A percentile compares a stretch with the other conserved stretches of the same genome.
Evolutionary conservation across 1,284 basidiomycete genomes (phyloP).

Genomic region (Uromyces viciae-fabae): DNA sequence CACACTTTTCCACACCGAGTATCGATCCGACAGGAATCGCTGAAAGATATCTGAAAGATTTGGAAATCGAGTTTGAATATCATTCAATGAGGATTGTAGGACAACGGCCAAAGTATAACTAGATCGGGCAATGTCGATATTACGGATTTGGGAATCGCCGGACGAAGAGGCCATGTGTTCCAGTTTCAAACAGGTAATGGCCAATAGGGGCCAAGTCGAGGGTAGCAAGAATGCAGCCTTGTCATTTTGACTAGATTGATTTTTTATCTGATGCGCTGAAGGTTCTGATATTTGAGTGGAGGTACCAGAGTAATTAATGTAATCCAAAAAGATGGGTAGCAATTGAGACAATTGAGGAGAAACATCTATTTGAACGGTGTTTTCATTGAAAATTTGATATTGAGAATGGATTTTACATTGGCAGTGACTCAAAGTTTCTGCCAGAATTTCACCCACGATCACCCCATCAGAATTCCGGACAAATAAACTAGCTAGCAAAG

Average conservation of each 20-base stretch:
- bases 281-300: slow-evolving; percentile 29
- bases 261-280: slow-evolving; percentile 25
- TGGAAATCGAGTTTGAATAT: slow-evolving; percentile 3
- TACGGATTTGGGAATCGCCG: not conserved
- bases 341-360: not conserved
- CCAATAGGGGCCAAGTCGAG: slow-evolving; percentile 37
- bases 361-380: not conserved
- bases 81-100: slow-evolving; percentile 14
- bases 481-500: slow-evolving; percentile 21
- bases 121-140: slow-evolving; percentile 12
- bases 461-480: slow-evolving; percentile 35
- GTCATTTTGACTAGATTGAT: slow-evolving; percentile 25
- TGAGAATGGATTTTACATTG: not conserved
- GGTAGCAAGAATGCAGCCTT: slow-evolving; percentile 32
- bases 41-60: slow-evolving; percentile 5
- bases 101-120: slow-evolving; percentile 17
- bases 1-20: slow-evolving; percentile 6
- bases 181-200: slow-evolving; percentile 34
- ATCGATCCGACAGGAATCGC: not conserved
- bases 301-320: slow-evolving; percentile 20
- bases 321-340: slow-evolving; percentile 26
- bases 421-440: not conserved
- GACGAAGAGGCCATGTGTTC: slow-evolving; percentile 2
- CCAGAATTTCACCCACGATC: not conserved
- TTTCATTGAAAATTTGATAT: not conserved